Evolutionary conservation across 2,329 filamentous ascomycete genomes (phyloP).

Genomic region (Ophiostoma ulmi): DNA sequence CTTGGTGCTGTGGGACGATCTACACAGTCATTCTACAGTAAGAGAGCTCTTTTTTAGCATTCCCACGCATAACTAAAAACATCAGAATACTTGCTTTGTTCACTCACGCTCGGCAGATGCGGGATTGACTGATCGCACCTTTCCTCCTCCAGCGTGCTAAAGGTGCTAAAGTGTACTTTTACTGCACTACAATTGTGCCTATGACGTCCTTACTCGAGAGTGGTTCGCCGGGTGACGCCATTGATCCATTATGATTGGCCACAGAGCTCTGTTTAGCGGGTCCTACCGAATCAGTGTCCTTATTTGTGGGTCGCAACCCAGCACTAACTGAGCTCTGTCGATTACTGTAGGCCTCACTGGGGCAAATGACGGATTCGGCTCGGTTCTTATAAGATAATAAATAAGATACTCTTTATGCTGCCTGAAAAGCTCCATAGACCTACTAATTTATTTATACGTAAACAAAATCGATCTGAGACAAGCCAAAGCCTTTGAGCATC

Average conservation of each 20-base stretch:
- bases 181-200: not conserved
- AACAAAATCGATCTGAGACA: not conserved
- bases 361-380: constrained; percentile 12
- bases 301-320: not conserved
- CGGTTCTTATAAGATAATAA: too few relatives aligned
- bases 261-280: not conserved
- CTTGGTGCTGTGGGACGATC: not conserved
- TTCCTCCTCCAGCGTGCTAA: not conserved
- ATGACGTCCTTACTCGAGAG: constrained; percentile 9
- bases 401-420: too few relatives aligned
- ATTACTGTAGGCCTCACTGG: constrained; percentile 12
- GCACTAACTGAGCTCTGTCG: constrained; percentile 6
- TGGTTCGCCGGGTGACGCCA: constrained; percentile 16
- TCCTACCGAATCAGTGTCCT: not conserved
- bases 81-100: constrained; percentile 12
- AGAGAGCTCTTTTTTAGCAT: not conserved
- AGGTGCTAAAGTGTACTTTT: constrained; percentile 2
- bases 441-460: not conserved
- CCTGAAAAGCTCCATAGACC: too few relatives aligned
- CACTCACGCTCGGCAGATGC: constrained; percentile 19
- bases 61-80: not conserved
- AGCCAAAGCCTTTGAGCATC: not conserved
- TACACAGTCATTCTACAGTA: not conserved
- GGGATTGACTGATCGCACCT: constrained; percentile 13
- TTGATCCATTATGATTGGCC: not conserved